Evolutionary conservation across 768 basidiomycete species (phyloP).

Genomic region (Agaricus subrufescens): DNA sequence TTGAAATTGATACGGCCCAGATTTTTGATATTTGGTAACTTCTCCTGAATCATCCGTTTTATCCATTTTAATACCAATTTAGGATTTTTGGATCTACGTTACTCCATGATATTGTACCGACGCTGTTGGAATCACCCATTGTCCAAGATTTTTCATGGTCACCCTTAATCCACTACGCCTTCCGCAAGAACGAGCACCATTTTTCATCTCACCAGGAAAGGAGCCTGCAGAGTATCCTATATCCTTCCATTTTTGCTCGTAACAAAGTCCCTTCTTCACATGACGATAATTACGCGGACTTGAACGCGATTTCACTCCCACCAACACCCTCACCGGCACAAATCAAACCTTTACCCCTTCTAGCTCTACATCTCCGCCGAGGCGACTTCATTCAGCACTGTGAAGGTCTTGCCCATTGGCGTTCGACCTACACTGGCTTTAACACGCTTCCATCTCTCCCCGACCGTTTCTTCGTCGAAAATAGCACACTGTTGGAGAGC

Average conservation of each 20-base stretch:
- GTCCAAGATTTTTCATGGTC: conserved; percentile 59
- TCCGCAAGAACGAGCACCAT: conserved; percentile 38
- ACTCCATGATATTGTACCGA: conserved; percentile 39
- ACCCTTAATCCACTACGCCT: conserved; percentile 47
- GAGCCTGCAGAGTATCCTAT: conserved; percentile 14
- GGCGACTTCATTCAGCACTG: conserved; percentile 55
- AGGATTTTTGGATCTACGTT: conserved; percentile 48
- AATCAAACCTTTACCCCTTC: conserved; percentile 32
- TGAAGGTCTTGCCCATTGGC: conserved; percentile 32
- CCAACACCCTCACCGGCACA: not conserved
- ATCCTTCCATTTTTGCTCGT: conserved; percentile 8
- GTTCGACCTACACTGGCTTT: conserved; percentile 42
- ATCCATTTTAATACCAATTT: not conserved
- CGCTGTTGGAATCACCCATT: conserved; percentile 42
- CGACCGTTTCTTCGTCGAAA: conserved; percentile 32
- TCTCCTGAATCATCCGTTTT: not conserved
- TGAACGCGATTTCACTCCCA: not conserved
- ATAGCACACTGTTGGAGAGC: conserved; percentile 2
- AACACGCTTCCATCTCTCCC: conserved; percentile 48
- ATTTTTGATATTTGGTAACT: conserved; percentile 53
- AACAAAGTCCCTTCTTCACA: not conserved
- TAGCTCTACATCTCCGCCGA: conserved; percentile 53
- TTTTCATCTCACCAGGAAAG: conserved; percentile 20
- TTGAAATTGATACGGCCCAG: conserved; percentile 29
- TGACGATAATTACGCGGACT: not conserved